Evolutionary conservation across 1,284 basidiomycete genomes (phyloP).

Genomic region (Microbotryum silenes-acaulis): DNA sequence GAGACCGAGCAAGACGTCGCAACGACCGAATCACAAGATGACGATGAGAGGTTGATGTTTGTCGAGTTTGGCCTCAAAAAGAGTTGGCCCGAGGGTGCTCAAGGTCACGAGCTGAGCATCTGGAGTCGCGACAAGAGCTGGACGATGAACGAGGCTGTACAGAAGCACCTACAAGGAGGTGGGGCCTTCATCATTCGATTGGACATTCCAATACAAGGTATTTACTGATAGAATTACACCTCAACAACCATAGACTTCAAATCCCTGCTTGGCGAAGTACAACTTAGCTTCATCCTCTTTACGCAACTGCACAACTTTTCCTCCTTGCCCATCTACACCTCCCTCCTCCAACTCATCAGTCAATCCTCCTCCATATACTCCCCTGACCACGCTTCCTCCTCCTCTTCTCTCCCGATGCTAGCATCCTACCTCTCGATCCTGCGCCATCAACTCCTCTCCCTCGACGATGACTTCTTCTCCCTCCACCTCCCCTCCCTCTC

Average conservation of each 20-base stretch:
- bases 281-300: constrained; percentile 44
- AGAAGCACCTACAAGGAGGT: not conserved
- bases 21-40: not conserved
- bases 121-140: constrained; percentile 42
- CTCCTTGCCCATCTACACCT: constrained; percentile 41
- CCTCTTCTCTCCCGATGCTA: constrained; percentile 10
- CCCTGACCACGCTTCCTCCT: not conserved
- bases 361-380: constrained; percentile 20
- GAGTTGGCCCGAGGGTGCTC: constrained; percentile 43
- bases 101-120: constrained; percentile 42
- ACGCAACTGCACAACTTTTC: constrained; percentile 44
- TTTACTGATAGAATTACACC: too few species aligned
- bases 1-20: constrained; percentile 1
- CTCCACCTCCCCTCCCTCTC: constrained; percentile 44
- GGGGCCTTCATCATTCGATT: constrained; percentile 19
- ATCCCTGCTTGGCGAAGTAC: constrained; percentile 41
- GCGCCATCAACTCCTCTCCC: constrained; percentile 36
- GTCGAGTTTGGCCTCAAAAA: constrained; percentile 41
- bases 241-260: constrained; percentile 35
- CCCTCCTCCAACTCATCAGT: constrained; percentile 40
- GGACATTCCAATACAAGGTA: not conserved
- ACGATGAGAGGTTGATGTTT: constrained; percentile 35
- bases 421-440: constrained; percentile 36
- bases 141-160: not conserved
- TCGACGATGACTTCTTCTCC: constrained; percentile 41